Conservation (phyloP, 2,329 filamentous ascomycete genomes). For the Calonectria hawksworthii region DNA sequence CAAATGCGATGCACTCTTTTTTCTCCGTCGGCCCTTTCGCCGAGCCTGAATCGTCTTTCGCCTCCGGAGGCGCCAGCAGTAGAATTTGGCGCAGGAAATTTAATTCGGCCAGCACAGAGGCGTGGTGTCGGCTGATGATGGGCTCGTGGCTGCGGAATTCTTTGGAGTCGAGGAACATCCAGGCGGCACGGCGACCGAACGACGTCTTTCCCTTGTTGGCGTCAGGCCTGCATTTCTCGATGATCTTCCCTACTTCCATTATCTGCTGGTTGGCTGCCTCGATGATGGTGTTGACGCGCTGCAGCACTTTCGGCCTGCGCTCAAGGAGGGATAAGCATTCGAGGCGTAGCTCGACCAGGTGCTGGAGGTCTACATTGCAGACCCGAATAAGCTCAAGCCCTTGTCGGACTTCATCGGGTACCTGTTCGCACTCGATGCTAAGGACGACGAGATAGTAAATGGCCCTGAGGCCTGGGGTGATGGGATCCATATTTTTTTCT, state of each 20-base stretch:
- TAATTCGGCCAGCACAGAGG: conserved; percentile 47
- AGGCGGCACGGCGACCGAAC: conserved; percentile 39
- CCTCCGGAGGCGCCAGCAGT: conserved; percentile 28
- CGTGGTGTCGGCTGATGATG: conserved; percentile 46
- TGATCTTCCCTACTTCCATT: conserved; percentile 45
- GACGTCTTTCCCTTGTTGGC: conserved; percentile 34
- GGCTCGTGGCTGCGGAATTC: conserved; percentile 46
- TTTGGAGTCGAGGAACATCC: conserved; percentile 42
- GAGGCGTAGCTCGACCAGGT: conserved; percentile 50
- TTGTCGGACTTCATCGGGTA: conserved; percentile 44
- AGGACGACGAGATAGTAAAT: conserved; percentile 33
- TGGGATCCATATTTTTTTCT: neutral
- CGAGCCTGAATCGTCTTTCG: neutral
- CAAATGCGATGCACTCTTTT: conserved; percentile 21
- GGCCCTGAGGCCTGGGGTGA: conserved; percentile 13
- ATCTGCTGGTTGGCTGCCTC: conserved; percentile 44
- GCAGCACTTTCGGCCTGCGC: conserved; percentile 42
- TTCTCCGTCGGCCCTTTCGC: neutral
- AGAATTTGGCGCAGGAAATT: conserved; percentile 44
- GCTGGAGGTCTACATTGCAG: conserved; percentile 50
- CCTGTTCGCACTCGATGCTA: conserved; percentile 42
- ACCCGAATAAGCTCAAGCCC: conserved; percentile 50
- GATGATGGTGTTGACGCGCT: conserved; percentile 48
- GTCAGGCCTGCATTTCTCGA: conserved; percentile 48
- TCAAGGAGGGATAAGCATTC: conserved; percentile 44